These are phyloP conservation scores for Galerina sulciceps DNA, from an alignment of 768 basidiomycete genomes.

Conservation along the genomic window DNA sequence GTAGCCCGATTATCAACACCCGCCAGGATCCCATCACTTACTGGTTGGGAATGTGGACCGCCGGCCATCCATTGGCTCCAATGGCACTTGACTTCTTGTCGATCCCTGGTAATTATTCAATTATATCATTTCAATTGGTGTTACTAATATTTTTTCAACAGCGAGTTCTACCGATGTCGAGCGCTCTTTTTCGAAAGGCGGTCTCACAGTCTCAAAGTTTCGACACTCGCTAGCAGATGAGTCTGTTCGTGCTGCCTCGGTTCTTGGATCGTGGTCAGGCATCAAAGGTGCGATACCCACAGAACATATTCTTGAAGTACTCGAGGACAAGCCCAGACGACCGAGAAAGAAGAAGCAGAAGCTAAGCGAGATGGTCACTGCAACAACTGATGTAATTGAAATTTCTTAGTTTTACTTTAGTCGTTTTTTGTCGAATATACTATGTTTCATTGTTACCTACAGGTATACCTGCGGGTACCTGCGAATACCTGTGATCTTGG, in stretches of 20 bases:
- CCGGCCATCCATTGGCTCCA: conserved; percentile 10
- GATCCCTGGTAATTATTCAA: conserved; percentile 16
- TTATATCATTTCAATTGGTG: conserved; percentile 11
- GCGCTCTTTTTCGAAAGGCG: conserved; percentile 30
- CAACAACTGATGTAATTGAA: too few relatives aligned
- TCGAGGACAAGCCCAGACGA: conserved; percentile 7
- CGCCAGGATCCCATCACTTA: conserved; percentile 13
- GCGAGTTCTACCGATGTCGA: conserved; percentile 33
- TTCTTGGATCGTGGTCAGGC: conserved; percentile 28
- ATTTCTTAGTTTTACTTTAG: too few relatives aligned
- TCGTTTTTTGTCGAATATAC: not conserved
- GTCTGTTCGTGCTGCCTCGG: conserved; percentile 22
- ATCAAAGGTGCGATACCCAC: conserved; percentile 2
- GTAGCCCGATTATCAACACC: conserved; percentile 3
- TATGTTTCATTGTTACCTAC: not conserved
- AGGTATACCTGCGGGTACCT: not conserved
- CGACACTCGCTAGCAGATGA: conserved; percentile 28
- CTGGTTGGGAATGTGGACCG: conserved; percentile 10
- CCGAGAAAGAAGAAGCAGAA: conserved; percentile 11
- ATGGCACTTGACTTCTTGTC: conserved; percentile 19
- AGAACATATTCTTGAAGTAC: not conserved
- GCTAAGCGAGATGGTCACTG: not conserved
- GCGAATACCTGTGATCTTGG: conserved; percentile 3
- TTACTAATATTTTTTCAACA: conserved; percentile 16
- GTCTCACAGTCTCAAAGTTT: conserved; percentile 29